These are phyloP conservation scores for Venturia asperata DNA, from an alignment of 2,329 filamentous ascomycete genomes.

Conservation along the genomic window DNA sequence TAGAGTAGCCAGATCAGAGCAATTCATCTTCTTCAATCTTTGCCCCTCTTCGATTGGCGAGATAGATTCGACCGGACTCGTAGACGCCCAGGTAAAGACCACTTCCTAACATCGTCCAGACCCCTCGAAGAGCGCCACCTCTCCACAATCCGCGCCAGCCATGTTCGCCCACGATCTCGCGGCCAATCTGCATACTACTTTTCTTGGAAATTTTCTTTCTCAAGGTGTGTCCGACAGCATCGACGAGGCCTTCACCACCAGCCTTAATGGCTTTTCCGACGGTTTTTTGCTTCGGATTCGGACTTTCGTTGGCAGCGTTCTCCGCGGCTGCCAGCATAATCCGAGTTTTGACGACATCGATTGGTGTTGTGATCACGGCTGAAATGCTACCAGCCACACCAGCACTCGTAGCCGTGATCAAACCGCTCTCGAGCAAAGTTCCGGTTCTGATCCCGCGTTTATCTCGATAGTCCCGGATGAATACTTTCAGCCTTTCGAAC, in stretches of 20 bases:
- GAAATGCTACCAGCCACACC: constrained; percentile 67
- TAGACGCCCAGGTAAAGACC: constrained; percentile 83
- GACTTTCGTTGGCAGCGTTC: constrained; percentile 23
- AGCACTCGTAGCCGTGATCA: constrained; percentile 66
- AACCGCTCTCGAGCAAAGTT: constrained; percentile 56
- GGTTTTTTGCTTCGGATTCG: constrained; percentile 25
- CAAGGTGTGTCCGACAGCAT: constrained; percentile 37
- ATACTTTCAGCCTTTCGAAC: constrained; percentile 63
- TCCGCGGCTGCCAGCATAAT: constrained; percentile 68
- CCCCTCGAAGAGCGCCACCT: constrained; percentile 63
- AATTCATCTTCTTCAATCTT: constrained; percentile 27
- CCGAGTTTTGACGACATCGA: constrained; percentile 83
- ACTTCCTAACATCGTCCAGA: constrained; percentile 76
- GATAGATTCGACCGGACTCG: constrained; percentile 61
- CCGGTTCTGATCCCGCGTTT: constrained; percentile 32
- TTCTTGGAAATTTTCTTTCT: constrained; percentile 24
- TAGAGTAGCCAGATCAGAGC: background rate
- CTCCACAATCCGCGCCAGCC: constrained; percentile 70
- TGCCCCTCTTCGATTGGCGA: constrained; percentile 40
- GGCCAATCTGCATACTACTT: constrained; percentile 52
- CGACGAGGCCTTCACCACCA: constrained; percentile 24
- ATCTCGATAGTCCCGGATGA: constrained; percentile 43
- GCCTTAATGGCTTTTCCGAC: constrained; percentile 18
- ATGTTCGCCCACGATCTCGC: constrained; percentile 57
- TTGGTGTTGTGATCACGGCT: constrained; percentile 76